phyloP scores from a whole-genome alignment of 805 yeast species.

The Saccharomycopsis amapae region DNA sequence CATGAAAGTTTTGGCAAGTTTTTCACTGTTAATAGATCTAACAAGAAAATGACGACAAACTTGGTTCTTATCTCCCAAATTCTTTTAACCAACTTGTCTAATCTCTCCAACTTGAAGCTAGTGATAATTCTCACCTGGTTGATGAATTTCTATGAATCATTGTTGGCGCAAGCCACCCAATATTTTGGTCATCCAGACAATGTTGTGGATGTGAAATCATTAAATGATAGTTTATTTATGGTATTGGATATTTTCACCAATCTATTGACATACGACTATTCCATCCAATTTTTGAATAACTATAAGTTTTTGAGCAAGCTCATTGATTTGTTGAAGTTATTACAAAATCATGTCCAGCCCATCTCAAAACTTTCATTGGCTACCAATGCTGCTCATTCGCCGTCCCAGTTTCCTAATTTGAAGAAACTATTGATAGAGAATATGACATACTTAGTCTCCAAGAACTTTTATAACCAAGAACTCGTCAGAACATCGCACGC shows the following conservation, averaged over 20 bases:
- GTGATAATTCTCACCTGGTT: conserved; percentile 14
- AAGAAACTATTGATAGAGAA: conserved; percentile 64
- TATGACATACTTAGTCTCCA: conserved; percentile 48
- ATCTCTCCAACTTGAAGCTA: conserved; percentile 4
- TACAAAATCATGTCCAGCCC: conserved; percentile 36
- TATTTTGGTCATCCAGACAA: conserved; percentile 3
- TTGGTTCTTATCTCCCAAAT: conserved; percentile 30
- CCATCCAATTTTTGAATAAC: conserved; percentile 35
- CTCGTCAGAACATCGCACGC: conserved; percentile 58
- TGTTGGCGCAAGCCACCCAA: not conserved
- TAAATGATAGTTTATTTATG: conserved; percentile 15
- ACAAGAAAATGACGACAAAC: conserved; percentile 12
- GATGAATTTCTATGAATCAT: conserved; percentile 1
- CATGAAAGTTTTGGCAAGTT: conserved; percentile 32
- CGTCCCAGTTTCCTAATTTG: conserved; percentile 50
- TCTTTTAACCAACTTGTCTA: conserved; percentile 28
- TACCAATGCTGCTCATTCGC: conserved; percentile 17
- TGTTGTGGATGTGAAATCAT: not conserved
- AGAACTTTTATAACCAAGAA: conserved; percentile 57
- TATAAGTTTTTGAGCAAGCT: conserved; percentile 33
- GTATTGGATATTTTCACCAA: conserved; percentile 38
- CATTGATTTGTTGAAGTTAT: conserved; percentile 32
- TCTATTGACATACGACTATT: conserved; percentile 32
- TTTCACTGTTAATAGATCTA: not conserved
- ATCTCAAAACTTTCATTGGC: conserved; percentile 23